phyloP scores from a whole-genome alignment of 2,329 filamentous ascomycete species.

The Ascocoryne sarcoides region DNA sequence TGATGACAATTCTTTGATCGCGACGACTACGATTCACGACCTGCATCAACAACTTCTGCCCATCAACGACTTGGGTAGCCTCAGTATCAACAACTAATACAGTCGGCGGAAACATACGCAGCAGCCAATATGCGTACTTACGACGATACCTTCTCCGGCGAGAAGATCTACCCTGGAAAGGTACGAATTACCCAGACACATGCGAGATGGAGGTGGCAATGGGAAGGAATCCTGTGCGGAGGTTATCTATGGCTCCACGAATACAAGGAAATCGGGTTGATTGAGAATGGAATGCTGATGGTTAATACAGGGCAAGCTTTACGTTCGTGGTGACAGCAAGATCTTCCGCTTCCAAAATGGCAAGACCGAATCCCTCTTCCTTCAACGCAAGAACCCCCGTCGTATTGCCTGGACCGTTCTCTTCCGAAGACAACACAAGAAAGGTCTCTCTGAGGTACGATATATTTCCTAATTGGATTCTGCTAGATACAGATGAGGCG shows the following conservation, averaged over 20 bases:
- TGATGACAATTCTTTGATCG: too few species aligned
- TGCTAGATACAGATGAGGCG: neutral
- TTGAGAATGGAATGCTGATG: slow-evolving; percentile 21
- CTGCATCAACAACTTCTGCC: too few species aligned
- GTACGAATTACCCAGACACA: slow-evolving; percentile 39
- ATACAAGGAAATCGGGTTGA: neutral
- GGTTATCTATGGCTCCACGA: neutral
- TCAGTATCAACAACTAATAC: slow-evolving; percentile 21
- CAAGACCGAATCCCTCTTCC: slow-evolving; percentile 99
- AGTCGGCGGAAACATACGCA: slow-evolving; percentile 20
- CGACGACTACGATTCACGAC: too few species aligned
- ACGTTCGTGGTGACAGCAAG: slow-evolving; percentile 99
- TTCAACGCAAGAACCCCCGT: slow-evolving; percentile 99
- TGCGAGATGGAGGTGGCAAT: neutral
- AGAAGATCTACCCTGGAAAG: slow-evolving; percentile 76
- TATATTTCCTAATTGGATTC: slow-evolving; percentile 4
- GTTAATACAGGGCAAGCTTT: slow-evolving; percentile 82
- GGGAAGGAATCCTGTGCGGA: neutral
- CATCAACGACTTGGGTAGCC: too few species aligned
- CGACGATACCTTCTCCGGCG: slow-evolving; percentile 69
- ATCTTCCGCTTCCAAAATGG: slow-evolving; percentile 99
- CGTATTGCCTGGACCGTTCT: slow-evolving; percentile 98
- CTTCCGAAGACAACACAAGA: slow-evolving; percentile 98
- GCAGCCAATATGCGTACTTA: slow-evolving; percentile 37
- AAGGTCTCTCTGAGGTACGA: slow-evolving; percentile 99